phyloP scores from a whole-genome alignment of 1,284 basidiomycete species.

The Xanthoconium separans region DNA sequence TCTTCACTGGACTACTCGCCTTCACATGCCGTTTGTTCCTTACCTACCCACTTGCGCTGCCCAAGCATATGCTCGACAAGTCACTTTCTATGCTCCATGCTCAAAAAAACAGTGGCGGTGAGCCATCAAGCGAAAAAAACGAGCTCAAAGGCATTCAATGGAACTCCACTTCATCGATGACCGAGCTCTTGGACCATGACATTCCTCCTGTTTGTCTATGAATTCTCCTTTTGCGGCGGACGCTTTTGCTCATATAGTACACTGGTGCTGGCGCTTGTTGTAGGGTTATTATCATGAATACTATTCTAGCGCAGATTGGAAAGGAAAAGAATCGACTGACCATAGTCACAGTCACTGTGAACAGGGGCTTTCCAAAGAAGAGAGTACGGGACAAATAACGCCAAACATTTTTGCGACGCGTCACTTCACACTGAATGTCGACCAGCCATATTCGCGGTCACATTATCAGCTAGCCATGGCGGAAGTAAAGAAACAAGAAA shows the following conservation, averaged over 20 bases:
- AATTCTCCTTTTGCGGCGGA: slow-evolving; percentile 37
- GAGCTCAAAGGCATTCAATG: slow-evolving; percentile 27
- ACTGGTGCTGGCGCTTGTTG: slow-evolving; percentile 43
- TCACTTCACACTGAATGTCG: slow-evolving; percentile 50
- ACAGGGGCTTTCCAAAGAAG: slow-evolving; percentile 27
- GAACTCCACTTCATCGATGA: slow-evolving; percentile 24
- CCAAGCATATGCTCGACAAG: slow-evolving; percentile 38
- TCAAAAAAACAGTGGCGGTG: slow-evolving; percentile 30
- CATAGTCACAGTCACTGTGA: no score
- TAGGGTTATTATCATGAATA: slow-evolving; percentile 42
- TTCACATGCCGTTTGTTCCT: slow-evolving; percentile 46
- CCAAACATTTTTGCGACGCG: slow-evolving; percentile 58
- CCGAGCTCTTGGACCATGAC: slow-evolving; percentile 31
- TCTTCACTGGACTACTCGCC: slow-evolving; percentile 43
- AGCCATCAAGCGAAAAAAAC: slow-evolving; percentile 31
- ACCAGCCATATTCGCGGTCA: slow-evolving; percentile 36
- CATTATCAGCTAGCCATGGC: slow-evolving; percentile 54
- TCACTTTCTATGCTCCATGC: slow-evolving; percentile 35
- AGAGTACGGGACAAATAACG: slow-evolving; percentile 34
- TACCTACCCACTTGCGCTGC: slow-evolving; percentile 45
- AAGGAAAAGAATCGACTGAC: slow-evolving; percentile 16
- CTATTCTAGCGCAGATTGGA: slow-evolving; percentile 35
- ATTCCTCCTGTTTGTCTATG: slow-evolving; percentile 52
- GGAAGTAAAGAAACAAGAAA: slow-evolving; percentile 78
- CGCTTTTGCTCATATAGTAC: slow-evolving; percentile 46